phyloP scores from a whole-genome alignment of 108 stramenopile genomes.

The Mayamaea pseudoterrestris region DNA sequence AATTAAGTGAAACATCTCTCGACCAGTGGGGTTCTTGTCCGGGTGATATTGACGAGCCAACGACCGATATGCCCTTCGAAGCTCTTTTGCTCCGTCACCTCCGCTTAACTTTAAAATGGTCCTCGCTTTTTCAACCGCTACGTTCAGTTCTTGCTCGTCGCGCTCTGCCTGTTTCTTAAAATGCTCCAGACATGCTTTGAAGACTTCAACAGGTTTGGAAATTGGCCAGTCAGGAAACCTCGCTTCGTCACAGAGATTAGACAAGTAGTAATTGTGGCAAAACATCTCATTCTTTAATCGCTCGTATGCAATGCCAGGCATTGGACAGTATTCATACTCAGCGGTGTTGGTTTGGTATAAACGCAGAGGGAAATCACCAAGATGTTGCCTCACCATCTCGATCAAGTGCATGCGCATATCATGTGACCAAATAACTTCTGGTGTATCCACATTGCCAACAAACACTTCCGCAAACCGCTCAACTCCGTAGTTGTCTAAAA shows the following conservation, averaged over 20 bases:
- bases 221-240: constrained; percentile 74
- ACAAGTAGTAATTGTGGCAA: constrained; percentile 72
- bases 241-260: constrained; percentile 61
- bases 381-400: constrained; percentile 66
- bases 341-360: constrained; percentile 51
- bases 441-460: constrained; percentile 55
- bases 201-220: constrained; percentile 59
- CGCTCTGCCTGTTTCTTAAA: constrained; percentile 50
- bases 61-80: constrained; percentile 45
- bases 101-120: constrained; percentile 31
- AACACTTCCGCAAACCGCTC: constrained; percentile 53
- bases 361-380: constrained; percentile 74
- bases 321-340: constrained; percentile 70
- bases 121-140: constrained; percentile 33
- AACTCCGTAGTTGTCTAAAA: constrained; percentile 60
- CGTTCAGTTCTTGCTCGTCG: constrained; percentile 32
- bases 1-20: constrained; percentile 71
- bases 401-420: constrained; percentile 64
- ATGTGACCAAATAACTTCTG: constrained; percentile 77
- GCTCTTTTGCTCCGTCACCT: constrained; percentile 36
- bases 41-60: constrained; percentile 67
- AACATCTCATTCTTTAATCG: constrained; percentile 61
- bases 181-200: constrained; percentile 45
- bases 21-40: constrained; percentile 50
- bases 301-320: constrained; percentile 54